Base-by-base conservation (phyloP, 805 yeast genomes). In the Starmerella apis region DNA sequence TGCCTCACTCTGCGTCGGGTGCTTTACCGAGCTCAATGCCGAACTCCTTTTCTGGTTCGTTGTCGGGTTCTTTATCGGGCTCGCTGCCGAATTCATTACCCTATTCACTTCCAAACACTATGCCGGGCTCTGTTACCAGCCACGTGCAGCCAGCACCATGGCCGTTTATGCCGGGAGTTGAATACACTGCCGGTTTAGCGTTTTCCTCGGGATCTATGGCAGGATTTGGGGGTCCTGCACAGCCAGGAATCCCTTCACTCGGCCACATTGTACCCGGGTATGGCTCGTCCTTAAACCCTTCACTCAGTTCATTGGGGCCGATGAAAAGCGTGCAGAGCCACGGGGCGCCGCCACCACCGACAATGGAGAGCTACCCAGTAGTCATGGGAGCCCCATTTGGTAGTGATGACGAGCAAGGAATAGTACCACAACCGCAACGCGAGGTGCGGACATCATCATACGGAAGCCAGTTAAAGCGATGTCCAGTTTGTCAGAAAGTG, bases 401-500 rank as follows among this genome's bases (percentile, higher is more conserved):
- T 14, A 20, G 9, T 19, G 16, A 13, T n/a, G 30, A 24, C 1
- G 37, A 33, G 14, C 18, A 33, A 11, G 22, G 22, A 10, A 22
- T n/a, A 13, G 10, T 16, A 22, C 22, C 37, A 16, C 20, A n/a
- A 16, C 37, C 20, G 22, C 37, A 33, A 22, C 37, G 37, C 20
- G 46, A 18, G 18, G 20, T 28, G 28, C 28, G 37, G 9, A 5
- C 37, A 10, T n/a, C 37, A 8, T 4, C 50, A 11, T 32, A 41
- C 27, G 36, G 36, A 4, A 18, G 37, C 25, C 46, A 31, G 19
- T 7, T 25, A n/a, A 50, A 50, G 38, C 23, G 48, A 23, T 80
- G 85, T 58, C 69, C 66, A 1, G 63, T 76, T 9, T 80, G 86
- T 63, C 71, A 73, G 10, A 76, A 75, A 54, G 60, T 68, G 47